A percentile compares a stretch with the other conserved stretches of the same genome.
Conservation (phyloP, 78 protist species). For the Emiliania huxleyi region DNA sequence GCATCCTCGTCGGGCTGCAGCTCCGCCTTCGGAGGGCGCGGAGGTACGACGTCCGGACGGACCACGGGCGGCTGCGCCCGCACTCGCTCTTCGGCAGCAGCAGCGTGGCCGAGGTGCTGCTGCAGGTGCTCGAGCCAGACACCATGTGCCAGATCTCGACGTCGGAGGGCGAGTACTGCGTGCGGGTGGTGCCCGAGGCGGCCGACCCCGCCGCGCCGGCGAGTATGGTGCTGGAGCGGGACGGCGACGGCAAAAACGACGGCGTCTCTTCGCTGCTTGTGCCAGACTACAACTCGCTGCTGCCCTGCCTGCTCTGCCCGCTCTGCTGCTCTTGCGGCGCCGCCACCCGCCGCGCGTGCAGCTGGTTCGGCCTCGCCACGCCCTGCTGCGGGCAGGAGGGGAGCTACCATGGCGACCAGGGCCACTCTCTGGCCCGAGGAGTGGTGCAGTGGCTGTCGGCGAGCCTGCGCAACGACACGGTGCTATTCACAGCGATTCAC, state of each 20-base stretch:
- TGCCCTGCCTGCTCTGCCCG: not conserved
- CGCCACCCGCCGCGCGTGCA: not conserved
- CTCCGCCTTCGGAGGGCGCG: not conserved
- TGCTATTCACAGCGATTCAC: too few species aligned
- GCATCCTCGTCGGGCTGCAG: not conserved
- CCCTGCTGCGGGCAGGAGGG: not conserved
- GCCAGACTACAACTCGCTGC: not conserved
- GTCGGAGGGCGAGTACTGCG: not conserved
- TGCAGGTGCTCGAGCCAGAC: not conserved
- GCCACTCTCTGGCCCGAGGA: too few species aligned
- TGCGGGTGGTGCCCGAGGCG: not conserved
- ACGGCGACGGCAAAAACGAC: not conserved
- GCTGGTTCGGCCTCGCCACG: not conserved
- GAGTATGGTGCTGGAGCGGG: not conserved
- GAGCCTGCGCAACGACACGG: too few species aligned
- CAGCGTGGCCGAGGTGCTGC: not conserved
- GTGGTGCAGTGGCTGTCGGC: too few species aligned
- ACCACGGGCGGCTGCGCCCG: not conserved
- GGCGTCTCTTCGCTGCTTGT: not conserved
- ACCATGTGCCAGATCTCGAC: not conserved
- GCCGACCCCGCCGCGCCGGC: not conserved
- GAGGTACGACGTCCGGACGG: not conserved
- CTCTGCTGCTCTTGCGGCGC: not conserved
- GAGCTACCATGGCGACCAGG: too few species aligned
- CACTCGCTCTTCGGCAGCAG: not conserved